Evolutionary conservation across 306 rosid genomes (phyloP).

Genomic region (Alnus rubra): DNA sequence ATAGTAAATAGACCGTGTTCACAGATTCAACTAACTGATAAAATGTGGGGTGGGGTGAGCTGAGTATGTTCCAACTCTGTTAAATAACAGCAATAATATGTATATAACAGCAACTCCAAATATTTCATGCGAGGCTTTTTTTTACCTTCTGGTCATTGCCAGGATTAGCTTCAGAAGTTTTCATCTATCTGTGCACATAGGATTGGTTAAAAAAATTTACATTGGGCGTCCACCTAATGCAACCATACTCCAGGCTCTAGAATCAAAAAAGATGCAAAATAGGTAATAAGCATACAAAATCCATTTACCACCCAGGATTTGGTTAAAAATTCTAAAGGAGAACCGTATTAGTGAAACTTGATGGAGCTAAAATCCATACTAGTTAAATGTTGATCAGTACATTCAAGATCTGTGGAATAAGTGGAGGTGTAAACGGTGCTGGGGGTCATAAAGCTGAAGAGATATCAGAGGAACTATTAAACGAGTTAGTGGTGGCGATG

Average conservation of each 20-base stretch:
- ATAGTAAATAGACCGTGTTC: slow-evolving; percentile 2
- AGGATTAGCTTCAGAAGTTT: no score
- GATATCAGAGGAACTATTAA: neutral
- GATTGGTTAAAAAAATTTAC: no score
- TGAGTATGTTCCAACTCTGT: slow-evolving; percentile 13
- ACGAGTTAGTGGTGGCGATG: neutral
- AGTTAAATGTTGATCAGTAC: no score
- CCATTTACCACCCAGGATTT: neutral
- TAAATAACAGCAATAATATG: neutral
- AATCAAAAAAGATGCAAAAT: no score
- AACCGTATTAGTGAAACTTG: no score
- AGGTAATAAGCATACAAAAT: neutral
- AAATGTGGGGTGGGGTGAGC: neutral
- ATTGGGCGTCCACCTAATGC: no score
- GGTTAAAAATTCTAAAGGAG: neutral
- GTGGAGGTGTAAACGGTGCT: neutral
- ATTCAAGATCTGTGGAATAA: no score
- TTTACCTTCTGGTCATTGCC: no score
- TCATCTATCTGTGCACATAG: no score
- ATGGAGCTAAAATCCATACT: no score
- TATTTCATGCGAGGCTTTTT: no score
- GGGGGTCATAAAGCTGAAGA: neutral
- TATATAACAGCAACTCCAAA: neutral
- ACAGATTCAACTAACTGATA: slow-evolving; percentile 1
- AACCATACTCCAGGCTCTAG: no score